Evolutionary conservation across 2,329 filamentous ascomycete genomes (phyloP), one percentile per base, ranked within the genome.

Genomic region (Penicillium frequentans): DNA sequence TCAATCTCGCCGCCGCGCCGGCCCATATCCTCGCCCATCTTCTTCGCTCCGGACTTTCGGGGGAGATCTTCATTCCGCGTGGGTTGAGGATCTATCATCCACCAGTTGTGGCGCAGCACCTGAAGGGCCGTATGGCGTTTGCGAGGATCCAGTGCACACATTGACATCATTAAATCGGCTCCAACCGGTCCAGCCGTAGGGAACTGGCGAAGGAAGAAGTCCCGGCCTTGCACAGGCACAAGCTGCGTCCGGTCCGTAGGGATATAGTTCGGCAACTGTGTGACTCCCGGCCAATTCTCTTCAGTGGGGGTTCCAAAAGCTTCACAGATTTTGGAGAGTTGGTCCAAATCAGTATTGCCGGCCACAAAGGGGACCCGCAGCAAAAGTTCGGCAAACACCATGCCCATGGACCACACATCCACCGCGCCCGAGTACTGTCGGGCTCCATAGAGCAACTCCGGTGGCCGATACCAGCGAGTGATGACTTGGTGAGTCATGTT

Each of bases 401-500:
- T 87, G 49, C 91, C 95, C 55, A 96, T 90, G 48, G 89, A 93
- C 93, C 95, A 99, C 57, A 99, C 82, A 72, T 99, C 95, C 21
- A 97, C 95, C 7, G 89, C 90, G 24, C 92, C 92, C 44, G 87
- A 88, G 78, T 99, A 99, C 77, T 95, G 90, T 56, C 86, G 85
- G 2, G 92, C 91, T 57, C 93, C 92, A 70, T 93, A 97, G 62
- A 98, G 86, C 23, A 99, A 84, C 80, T 99, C 95, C 0, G 93
- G 93, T 0, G 95, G 93, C 1, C 93, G 85, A 79, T 98, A 99
- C 92, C 95, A 99, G 63, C 92, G 87, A 19, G 95, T 99, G 73
- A 99, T 96, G 63, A 97, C 93, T 69, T 95, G 92, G 69, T 88
- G 87, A 1, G 93, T 97, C 95, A 99, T 99, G 65, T 84, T 83